These are phyloP conservation scores for Roridomyces roridus DNA, from an alignment of 768 basidiomycete genomes.

Conservation along the genomic window DNA sequence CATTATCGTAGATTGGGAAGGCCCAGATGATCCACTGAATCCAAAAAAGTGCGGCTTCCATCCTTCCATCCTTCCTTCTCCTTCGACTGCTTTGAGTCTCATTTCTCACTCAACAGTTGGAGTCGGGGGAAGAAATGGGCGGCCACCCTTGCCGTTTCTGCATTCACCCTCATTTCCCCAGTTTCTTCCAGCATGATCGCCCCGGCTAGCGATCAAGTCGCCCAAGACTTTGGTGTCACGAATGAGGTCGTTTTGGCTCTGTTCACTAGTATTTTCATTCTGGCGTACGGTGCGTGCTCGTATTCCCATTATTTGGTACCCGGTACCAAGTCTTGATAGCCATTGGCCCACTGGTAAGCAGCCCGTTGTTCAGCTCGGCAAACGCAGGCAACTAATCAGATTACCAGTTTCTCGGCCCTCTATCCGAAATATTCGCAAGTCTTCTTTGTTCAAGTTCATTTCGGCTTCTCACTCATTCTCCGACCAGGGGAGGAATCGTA, in stretches of 20 bases:
- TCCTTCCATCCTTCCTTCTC: background rate
- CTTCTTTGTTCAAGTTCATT: too few relatives aligned
- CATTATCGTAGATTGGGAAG: slow-evolving; percentile 67
- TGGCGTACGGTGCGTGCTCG: slow-evolving; percentile 58
- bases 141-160: slow-evolving; percentile 65
- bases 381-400: too few relatives aligned
- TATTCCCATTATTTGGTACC: background rate
- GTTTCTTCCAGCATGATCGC: slow-evolving; percentile 80
- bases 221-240: slow-evolving; percentile 59
- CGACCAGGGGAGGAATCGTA: too few relatives aligned
- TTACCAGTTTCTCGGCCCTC: too few relatives aligned
- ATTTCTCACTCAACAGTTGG: slow-evolving; percentile 52
- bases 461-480: too few relatives aligned
- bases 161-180: slow-evolving; percentile 71
- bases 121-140: slow-evolving; percentile 65
- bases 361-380: too few relatives aligned
- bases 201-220: slow-evolving; percentile 62
- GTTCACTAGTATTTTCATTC: slow-evolving; percentile 63
- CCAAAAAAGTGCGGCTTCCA: slow-evolving; percentile 56
- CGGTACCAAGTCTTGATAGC: too few relatives aligned
- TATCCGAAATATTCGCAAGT: too few relatives aligned
- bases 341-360: too few relatives aligned
- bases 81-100: slow-evolving; percentile 34
- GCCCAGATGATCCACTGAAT: slow-evolving; percentile 61
- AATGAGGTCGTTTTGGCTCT: slow-evolving; percentile 56